A percentile compares a stretch with the other conserved stretches of the same genome.
These are phyloP conservation scores for Houttuynia cordata DNA, from an alignment of 164 flowering plant genomes.

Conservation along the genomic window DNA sequence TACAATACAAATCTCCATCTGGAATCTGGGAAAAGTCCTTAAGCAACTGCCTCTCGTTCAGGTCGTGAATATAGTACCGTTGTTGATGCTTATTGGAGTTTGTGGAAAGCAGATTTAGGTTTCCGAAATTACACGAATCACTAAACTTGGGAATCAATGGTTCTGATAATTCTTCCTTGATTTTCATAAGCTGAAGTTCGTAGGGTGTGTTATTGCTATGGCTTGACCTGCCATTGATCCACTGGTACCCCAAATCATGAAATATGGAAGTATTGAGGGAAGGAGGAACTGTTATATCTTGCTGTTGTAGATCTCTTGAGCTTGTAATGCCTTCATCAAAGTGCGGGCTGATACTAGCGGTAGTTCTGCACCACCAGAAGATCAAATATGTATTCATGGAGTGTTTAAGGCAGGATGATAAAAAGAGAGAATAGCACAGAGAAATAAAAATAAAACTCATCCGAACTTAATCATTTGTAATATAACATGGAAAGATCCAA, in stretches of 20 bases:
- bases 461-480: too few relatives aligned
- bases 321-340: slow-evolving; percentile 10
- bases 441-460: too few relatives aligned
- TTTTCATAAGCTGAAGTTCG: slow-evolving; percentile 22
- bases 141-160: slow-evolving; percentile 22
- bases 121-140: slow-evolving; percentile 6
- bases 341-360: slow-evolving; percentile 10
- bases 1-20: slow-evolving; percentile 11
- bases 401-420: too few relatives aligned
- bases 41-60: slow-evolving; percentile 26
- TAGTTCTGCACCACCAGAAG: slow-evolving; percentile 9
- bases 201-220: slow-evolving; percentile 16
- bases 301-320: slow-evolving; percentile 18
- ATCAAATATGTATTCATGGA: too few relatives aligned
- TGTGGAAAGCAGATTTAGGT: slow-evolving; percentile 9
- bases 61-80: slow-evolving; percentile 19
- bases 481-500: too few relatives aligned
- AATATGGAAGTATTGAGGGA: slow-evolving; percentile 23
- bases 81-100: slow-evolving; percentile 15
- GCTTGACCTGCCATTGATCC: slow-evolving; percentile 18
- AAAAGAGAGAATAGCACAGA: too few relatives aligned
- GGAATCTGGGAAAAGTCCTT: slow-evolving; percentile 20
- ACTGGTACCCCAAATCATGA: slow-evolving; percentile 33
- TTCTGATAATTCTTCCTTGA: slow-evolving; percentile 31
- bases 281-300: slow-evolving; percentile 14